These are phyloP conservation scores for Coffea eugenioides DNA, from an alignment of 257 asterid species.

Conservation along the genomic window DNA sequence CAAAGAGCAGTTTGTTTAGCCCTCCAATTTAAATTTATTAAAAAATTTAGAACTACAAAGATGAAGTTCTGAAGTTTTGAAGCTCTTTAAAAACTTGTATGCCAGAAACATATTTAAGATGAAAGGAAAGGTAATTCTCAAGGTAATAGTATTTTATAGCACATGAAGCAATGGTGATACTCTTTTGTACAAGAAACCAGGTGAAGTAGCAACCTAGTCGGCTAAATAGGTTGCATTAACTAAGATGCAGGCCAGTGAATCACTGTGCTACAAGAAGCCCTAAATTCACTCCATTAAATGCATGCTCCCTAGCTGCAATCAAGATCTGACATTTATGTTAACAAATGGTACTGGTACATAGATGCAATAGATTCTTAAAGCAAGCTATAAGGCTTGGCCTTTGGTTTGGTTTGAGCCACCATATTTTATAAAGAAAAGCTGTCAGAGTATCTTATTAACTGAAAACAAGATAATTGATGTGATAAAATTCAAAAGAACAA, in stretches of 20 bases:
- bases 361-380: background rate
- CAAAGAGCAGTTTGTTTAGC: background rate
- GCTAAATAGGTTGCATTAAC: background rate
- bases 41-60: background rate
- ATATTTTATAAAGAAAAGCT: background rate
- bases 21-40: background rate
- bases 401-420: background rate
- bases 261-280: background rate
- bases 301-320: background rate
- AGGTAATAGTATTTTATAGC: background rate
- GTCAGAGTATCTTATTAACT: background rate
- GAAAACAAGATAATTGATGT: background rate
- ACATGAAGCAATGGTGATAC: background rate
- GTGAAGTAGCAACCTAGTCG: background rate
- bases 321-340: background rate
- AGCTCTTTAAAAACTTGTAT: background rate
- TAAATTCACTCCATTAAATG: background rate
- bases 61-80: slow-evolving; percentile 1
- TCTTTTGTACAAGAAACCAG: background rate
- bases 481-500: background rate
- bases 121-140: background rate
- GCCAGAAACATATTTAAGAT: background rate
- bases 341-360: background rate
- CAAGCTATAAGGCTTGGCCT: background rate
- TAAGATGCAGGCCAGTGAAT: background rate